Base-by-base conservation (phyloP, 129 eudicot species). In the Sambucus nigra region DNA sequence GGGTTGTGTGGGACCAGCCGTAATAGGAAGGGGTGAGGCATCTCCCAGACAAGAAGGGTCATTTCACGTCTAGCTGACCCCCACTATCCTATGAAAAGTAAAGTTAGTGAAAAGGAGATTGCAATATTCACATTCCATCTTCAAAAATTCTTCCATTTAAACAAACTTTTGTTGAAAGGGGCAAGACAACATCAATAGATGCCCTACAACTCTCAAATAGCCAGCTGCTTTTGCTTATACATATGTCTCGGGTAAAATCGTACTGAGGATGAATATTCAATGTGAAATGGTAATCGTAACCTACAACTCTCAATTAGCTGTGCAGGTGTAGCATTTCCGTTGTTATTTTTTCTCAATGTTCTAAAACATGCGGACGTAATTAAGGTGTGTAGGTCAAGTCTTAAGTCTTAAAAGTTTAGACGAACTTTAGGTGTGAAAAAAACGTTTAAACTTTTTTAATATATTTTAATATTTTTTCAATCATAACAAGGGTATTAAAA, bases 161-260 rank as follows among this genome's bases (percentile, higher is more conserved):
- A 15, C 13, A 39, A 57, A 41, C 63, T 57, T 57, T 57, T 1
- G 20, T 7, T 5, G 1, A 41, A 24, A 59, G 42, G 23, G 19
- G 52, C 51, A 46, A 42, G 64, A 42, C 53, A 59, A 17, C 64
- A 42, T 59, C 64, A 44, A 18, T 54, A 54, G 16, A 20, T 33
- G 7, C 48, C 7, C 20, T 6, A 5, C 10, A 6, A 31, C 10
- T 5, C 1, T 6, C 48, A 9, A 16, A 14, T 16, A 9, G 48
- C 2, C 19, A 20, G 21, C 42, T 28, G 21, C 22, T 53, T 53
- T 53, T 53, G 22, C 58, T 31, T 28, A 18, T n/a, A n/a, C n/a
- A n/a, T n/a, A n/a, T 53, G 58, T 27, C 41, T 53, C 15, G 38
- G 55, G 12, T 21, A 22, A 22, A 54, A 9, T 5, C 21, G 5